These are phyloP conservation scores for Cryptococcus sp. DNA, from an alignment of 1,284 basidiomycete species.

Conservation along the genomic window DNA sequence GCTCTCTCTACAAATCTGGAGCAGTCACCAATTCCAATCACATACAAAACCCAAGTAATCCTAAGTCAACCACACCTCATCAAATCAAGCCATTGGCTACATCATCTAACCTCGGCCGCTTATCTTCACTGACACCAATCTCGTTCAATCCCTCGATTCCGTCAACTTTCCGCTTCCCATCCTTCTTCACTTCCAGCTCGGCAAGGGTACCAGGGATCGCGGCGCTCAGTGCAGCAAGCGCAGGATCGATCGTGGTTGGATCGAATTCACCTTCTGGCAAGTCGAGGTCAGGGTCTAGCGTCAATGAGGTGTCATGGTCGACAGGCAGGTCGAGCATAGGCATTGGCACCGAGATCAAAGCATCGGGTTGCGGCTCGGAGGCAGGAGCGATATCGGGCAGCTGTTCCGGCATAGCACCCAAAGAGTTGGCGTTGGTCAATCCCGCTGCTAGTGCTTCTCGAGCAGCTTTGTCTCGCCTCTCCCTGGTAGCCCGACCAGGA, in stretches of 20 bases:
- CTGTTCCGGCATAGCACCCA: background rate
- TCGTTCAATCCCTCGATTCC: background rate
- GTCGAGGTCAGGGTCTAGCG: background rate
- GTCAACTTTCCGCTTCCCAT: background rate
- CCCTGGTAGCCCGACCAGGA: slow-evolving; percentile 55
- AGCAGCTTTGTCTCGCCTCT: slow-evolving; percentile 43
- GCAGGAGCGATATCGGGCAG: background rate
- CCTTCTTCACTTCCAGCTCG: slow-evolving; percentile 15
- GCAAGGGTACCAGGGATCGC: slow-evolving; percentile 17
- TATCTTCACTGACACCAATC: background rate
- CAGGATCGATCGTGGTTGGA: slow-evolving; percentile 29
- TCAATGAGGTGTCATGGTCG: background rate
- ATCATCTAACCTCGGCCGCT: background rate
- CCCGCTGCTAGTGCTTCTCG: slow-evolving; percentile 41
- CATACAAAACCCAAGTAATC: no score
- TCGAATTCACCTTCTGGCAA: background rate
- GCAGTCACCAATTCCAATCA: no score
- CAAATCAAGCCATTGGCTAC: background rate
- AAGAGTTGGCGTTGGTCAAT: slow-evolving; percentile 18
- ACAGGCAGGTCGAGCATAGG: background rate
- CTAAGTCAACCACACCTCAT: no score
- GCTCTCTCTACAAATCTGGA: no score
- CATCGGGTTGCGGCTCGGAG: background rate
- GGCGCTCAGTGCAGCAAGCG: slow-evolving; percentile 21
- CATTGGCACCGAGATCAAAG: background rate